Percentiles rank a stretch among this genome's conserved stretches.
Evolutionary conservation across 495 filamentous ascomycete species (phyloP).

Genomic region (Penicillium alfredii): DNA sequence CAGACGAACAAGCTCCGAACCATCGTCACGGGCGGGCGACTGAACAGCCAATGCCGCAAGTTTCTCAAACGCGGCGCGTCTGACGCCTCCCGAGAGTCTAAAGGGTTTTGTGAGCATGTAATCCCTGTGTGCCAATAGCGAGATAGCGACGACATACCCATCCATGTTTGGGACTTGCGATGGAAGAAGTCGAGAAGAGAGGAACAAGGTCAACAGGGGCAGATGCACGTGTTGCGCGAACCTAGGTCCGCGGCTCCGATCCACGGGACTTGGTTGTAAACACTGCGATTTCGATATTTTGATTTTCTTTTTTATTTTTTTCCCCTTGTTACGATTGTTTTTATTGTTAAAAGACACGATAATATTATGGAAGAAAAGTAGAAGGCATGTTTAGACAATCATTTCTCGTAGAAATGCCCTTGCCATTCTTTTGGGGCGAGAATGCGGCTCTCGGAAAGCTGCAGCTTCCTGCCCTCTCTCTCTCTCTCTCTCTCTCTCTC

Average conservation of each 20-base stretch:
- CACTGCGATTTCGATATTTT: not conserved
- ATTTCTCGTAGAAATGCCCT: not conserved
- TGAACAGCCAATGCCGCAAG: conserved; percentile 58
- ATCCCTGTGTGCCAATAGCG: not conserved
- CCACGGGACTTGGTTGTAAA: too few species aligned
- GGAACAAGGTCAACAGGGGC: not conserved
- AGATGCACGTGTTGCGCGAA: not conserved
- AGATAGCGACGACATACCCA: conserved; percentile 12
- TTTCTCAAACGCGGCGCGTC: conserved; percentile 62
- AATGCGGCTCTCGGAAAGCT: conserved; percentile 2
- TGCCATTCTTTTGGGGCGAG: conserved; percentile 1
- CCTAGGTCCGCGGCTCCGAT: not conserved
- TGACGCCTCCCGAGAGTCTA: conserved; percentile 43
- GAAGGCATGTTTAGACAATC: conserved; percentile 2
- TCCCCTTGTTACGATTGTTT: not conserved
- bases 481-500: not conserved
- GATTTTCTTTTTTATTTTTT: not conserved
- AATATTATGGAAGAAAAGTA: too few species aligned
- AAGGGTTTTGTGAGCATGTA: conserved; percentile 1
- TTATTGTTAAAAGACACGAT: not conserved
- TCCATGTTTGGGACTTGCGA: conserved; percentile 12
- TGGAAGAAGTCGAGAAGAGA: conserved; percentile 5
- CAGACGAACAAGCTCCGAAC: conserved; percentile 59
- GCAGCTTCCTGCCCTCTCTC: not conserved
- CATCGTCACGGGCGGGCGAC: conserved; percentile 48